phyloP scores from a whole-genome alignment of 768 basidiomycete genomes.

The Lentinus brumalis region DNA sequence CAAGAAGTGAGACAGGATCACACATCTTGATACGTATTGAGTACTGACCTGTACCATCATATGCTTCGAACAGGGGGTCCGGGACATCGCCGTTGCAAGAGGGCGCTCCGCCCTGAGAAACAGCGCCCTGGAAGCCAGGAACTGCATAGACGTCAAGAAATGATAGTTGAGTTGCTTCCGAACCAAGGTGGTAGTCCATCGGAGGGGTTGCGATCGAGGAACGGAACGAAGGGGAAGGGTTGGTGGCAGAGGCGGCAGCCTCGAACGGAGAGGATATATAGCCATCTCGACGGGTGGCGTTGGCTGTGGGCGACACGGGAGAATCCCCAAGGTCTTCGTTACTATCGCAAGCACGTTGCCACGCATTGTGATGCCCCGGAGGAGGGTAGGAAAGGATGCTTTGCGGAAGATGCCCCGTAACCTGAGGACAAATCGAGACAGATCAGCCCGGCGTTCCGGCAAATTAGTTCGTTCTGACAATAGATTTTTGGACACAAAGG shows the following conservation, averaged over 20 bases:
- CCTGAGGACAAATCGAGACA: conserved; percentile 14
- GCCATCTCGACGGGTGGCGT: conserved; percentile 1
- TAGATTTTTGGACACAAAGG: conserved; percentile 6
- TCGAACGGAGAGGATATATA: not conserved
- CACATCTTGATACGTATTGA: not conserved
- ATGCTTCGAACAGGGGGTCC: conserved; percentile 6
- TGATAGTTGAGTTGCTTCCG: not conserved
- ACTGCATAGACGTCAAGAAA: not conserved
- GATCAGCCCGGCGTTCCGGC: conserved; percentile 18
- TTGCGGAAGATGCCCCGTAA: conserved; percentile 12
- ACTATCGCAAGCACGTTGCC: conserved; percentile 10
- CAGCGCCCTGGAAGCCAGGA: not conserved
- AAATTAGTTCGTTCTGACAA: conserved; percentile 12
- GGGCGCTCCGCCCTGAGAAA: not conserved
- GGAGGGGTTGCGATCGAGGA: not conserved
- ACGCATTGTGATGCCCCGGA: conserved; percentile 6
- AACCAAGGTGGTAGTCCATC: not conserved
- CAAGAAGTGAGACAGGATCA: not conserved
- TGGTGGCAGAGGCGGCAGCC: not conserved
- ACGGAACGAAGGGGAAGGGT: not conserved
- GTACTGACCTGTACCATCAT: conserved; percentile 4
- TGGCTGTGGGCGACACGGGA: conserved; percentile 7
- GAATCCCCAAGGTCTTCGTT: conserved; percentile 4
- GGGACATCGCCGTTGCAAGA: not conserved
- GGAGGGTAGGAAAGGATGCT: conserved; percentile 15